Evolutionary conservation across 2,329 filamentous ascomycete genomes (phyloP), one percentile per base, ranked within the genome.

Genomic region (Colletotrichum tropicale): DNA sequence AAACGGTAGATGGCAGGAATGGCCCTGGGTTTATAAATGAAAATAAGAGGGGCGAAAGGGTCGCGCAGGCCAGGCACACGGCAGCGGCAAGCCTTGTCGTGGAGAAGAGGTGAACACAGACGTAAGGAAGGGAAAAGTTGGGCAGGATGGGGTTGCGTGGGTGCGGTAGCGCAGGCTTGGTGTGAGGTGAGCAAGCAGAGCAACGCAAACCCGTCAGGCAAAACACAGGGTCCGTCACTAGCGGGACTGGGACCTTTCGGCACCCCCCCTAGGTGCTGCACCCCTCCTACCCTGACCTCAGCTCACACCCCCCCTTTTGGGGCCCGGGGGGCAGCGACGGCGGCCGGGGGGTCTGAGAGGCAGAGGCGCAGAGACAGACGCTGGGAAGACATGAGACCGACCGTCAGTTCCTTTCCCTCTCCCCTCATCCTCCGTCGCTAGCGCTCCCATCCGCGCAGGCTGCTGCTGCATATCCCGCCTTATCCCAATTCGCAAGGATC

Each of bases 1-100:
- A 77, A 76, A 75, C 70, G 76, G 76, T 76, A 16, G 34, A 38
- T 4, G 65, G 65, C 64, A 68, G 75, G 75, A 75, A 70, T 68
- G 75, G 56, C 21, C 55, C 43, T 65, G 67, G 71, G 75, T 75
- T 77, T 78, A 78, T 78, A 77, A 74, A 70, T 52, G 36, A 76
- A 75, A 76, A 76, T 55, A 71, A 74, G 52, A 71, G 74, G 74
- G 74, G 74, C 74, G 58, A 28, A 76, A 75, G 66, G 52, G 65
- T 36, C 43, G 48, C 48, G 55, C 43, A 48, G 43, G 12, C 43
- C 43, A 48, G 58, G n/a, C 58, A 32, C 58, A 30, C 18, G 13
- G 58, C 43, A 48, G 32, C 28, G 32, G 66, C 66, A 73, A 66
- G 74, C 65, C 71, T 76, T 69, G 73, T 73, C 70, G 64, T 73